Evolutionary conservation across 352 stramenopile species (phyloP).

Genomic region (Phytophthora pseudosyringae): DNA sequence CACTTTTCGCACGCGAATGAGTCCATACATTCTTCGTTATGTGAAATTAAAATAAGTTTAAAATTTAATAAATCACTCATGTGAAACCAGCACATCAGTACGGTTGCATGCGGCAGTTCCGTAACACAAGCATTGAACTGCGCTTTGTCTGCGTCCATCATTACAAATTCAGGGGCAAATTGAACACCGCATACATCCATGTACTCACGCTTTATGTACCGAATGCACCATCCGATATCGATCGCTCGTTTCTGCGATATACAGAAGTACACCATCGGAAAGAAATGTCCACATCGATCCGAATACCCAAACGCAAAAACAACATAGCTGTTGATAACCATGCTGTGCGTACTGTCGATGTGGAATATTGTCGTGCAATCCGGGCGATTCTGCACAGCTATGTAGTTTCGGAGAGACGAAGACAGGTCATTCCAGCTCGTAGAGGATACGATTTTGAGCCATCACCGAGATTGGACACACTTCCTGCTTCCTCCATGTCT

Average conservation of each 20-base stretch:
- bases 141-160: conserved; percentile 1
- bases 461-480: not conserved
- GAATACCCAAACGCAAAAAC: conserved; percentile 15
- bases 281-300: conserved; percentile 1
- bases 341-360: conserved; percentile 11
- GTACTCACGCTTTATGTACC: conserved; percentile 1
- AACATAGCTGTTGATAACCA: conserved; percentile 2
- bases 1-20: not conserved
- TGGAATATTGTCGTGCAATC: conserved; percentile 7
- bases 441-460: conserved; percentile 1
- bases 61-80: no score
- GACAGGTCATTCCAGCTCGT: not conserved
- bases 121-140: conserved; percentile 4
- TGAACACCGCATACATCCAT: not conserved
- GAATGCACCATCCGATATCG: conserved; percentile 9
- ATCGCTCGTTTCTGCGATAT: conserved; percentile 1
- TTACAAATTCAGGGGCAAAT: not conserved
- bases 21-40: conserved; percentile 11
- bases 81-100: conserved; percentile 15
- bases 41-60: no score
- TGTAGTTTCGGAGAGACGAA: not conserved
- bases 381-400: not conserved
- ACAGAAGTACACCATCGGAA: not conserved
- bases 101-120: conserved; percentile 1
- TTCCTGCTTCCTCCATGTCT: not conserved